These are phyloP conservation scores for Fusarium sambucinum DNA, from an alignment of 2,329 filamentous ascomycete species.

Conservation along the genomic window DNA sequence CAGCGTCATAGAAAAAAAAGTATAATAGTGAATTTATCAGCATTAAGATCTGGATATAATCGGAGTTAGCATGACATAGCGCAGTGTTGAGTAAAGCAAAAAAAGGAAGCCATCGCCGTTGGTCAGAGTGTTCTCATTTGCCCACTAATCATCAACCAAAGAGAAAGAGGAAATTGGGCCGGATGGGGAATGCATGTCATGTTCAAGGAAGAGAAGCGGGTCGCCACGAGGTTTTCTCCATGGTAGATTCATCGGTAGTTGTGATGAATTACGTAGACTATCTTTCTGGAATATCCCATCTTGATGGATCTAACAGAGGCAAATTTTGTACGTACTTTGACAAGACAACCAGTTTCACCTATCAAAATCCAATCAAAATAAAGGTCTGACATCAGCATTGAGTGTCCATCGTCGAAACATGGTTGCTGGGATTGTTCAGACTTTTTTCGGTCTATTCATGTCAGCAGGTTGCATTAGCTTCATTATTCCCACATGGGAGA, in stretches of 20 bases:
- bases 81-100: background rate
- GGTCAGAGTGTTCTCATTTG: constrained; percentile 1
- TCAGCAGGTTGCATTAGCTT: constrained; percentile 46
- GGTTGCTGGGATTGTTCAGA: background rate
- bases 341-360: background rate
- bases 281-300: background rate
- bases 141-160: constrained; percentile 7
- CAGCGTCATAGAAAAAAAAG: constrained; percentile 30
- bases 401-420: background rate
- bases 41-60: constrained; percentile 25
- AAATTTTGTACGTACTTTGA: background rate
- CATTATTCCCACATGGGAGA: background rate
- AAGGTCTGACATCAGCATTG: constrained; percentile 37
- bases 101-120: constrained; percentile 37
- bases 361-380: constrained; percentile 17
- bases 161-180: constrained; percentile 10
- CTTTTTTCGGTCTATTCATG: constrained; percentile 25
- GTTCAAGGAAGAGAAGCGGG: constrained; percentile 23
- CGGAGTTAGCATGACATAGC: constrained; percentile 18
- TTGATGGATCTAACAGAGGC: background rate
- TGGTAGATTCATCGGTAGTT: constrained; percentile 19
- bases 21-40: constrained; percentile 29
- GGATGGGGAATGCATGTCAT: background rate
- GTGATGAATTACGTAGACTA: background rate
- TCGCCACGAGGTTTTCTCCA: constrained; percentile 16